Evolutionary conservation across 1,139 yeast species (phyloP), one percentile per base, ranked within the genome.

Genomic region (Yamadazyma buinensis): DNA sequence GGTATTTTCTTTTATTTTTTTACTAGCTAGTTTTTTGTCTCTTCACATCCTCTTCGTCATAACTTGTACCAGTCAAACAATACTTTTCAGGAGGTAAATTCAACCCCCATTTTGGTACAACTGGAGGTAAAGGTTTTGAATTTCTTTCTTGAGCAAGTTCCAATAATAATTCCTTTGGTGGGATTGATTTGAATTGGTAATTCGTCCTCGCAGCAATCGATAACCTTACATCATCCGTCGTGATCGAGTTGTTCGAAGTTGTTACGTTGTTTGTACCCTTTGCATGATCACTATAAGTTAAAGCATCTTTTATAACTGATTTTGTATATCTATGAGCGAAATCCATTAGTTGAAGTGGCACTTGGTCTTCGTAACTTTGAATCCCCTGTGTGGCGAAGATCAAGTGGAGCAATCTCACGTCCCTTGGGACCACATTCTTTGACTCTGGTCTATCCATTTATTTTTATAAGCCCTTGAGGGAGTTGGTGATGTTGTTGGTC

Each of bases 81-180:
- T 88, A 90, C 73, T 90, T 92, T 64, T 92, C 98, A 8, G 98
- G 98, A 4, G 99, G 99, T 37, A 94, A 68, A 43, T 97, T 77
- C 37, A 92, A 72, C 15, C 98, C 98, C 83, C 92, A 90, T 37
- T 84, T 78, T 19, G 95, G 94, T 57, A 88, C 81, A 21, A 92
- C 92, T 7, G 94, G 87, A 5, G 99, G 99, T 39, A 92, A 68
- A 0, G 95, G 82, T 54, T 85, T 81, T 47, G 87, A 80, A 57
- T 92, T 92, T 47, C 96, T 71, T 54, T 94, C 98, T 24, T 82
- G 84, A 0, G 98, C 98, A 49, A 92, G 67, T 57, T 92, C 96
- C 55, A 92, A 65, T 45, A 92, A 61, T 48, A 92, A 67, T 55
- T 92, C 97, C 58, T 92, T 92, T 3, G 95, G 95, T 6, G 96